phyloP scores from a whole-genome alignment of 2,329 filamentous ascomycete species.

The Diaporthe citrichinensis region DNA sequence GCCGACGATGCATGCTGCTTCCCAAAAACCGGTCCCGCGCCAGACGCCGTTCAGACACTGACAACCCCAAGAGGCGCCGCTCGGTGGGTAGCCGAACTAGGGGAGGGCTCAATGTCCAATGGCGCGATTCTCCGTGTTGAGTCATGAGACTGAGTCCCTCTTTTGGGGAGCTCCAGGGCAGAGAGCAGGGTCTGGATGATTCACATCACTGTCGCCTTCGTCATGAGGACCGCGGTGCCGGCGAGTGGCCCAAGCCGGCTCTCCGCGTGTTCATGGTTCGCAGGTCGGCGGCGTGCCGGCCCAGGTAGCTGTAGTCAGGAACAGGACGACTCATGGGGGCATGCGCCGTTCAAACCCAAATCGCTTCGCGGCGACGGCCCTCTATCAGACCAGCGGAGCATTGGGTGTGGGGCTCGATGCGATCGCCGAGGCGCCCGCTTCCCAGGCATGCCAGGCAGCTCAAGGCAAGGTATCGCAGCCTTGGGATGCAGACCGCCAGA shows the following conservation, averaged over 20 bases:
- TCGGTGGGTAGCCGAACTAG: conserved; percentile 32
- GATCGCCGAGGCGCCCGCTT: background rate
- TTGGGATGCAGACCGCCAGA: conserved; percentile 17
- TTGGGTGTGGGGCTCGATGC: background rate
- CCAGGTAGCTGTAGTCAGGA: background rate
- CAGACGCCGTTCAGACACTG: conserved; percentile 9
- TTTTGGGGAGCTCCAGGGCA: background rate
- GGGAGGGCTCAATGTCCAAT: conserved; percentile 12
- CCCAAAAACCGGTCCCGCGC: conserved; percentile 1
- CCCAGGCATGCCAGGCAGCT: background rate
- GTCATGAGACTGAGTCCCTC: conserved; percentile 22
- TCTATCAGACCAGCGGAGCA: conserved; percentile 14
- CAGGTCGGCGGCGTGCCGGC: background rate
- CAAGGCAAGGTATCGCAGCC: conserved; percentile 17
- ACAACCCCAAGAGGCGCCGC: conserved; percentile 1
- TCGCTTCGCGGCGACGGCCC: conserved; percentile 10
- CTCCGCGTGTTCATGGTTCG: background rate
- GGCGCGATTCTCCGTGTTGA: conserved; percentile 21
- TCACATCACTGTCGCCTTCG: background rate
- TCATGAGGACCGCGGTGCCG: background rate
- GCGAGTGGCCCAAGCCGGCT: background rate
- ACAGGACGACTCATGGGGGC: background rate
- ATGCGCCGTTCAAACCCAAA: background rate
- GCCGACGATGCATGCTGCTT: conserved; percentile 2
- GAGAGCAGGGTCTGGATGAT: background rate